Evolutionary conservation across 305 asterid genomes (phyloP), one percentile per base, ranked within the genome.

Genomic region (Fraxinus sp.): DNA sequence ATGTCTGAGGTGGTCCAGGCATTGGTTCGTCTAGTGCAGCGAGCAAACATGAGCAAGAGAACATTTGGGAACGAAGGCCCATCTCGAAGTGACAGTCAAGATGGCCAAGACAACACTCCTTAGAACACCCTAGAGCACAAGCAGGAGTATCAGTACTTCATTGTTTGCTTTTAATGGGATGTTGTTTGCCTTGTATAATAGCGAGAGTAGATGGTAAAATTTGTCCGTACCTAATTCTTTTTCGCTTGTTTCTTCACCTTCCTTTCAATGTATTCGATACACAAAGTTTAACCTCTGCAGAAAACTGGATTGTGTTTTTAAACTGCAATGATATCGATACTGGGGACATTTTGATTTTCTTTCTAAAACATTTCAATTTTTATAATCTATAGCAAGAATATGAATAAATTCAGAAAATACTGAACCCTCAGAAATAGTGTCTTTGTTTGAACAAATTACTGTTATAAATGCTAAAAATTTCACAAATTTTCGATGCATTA

Each of bases 1-100:
- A 95, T 96, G 97, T 96, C 98, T 14, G 99, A 96, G 86, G 99
- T 96, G 87, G 99, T 96, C 62, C 91, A 95, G 82, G 98, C 98
- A 22, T 88, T 96, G 92, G 99, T 96, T 49, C 93, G 98, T 1
- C 82, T 96, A 84, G 99, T 96, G 82, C 98, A 96, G 79, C 96
- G 98, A 39, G 98, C 99, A 64, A 95, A 96, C 88, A 93, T 96
- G 98, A 96, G 99, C 93, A 95, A 89, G 97, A 90, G 98, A 83
- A 96, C 99, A 0, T 88, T 94, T 24, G 98, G 97, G 77, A 92
- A 87, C 3, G 99, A 95, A 68, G 86, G 89, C 16, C 35, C 88
- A 9, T 35, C 92, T 11, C 90, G 95, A 26, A 84, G 87, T 26
- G 93, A 84, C 74, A 81, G 86, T 78, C 87, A 85, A 24, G 98